A percentile compares a stretch with the other conserved stretches of the same genome.
phyloP scores from a whole-genome alignment of 305 asterid genomes.

The Striga hermonthica region DNA sequence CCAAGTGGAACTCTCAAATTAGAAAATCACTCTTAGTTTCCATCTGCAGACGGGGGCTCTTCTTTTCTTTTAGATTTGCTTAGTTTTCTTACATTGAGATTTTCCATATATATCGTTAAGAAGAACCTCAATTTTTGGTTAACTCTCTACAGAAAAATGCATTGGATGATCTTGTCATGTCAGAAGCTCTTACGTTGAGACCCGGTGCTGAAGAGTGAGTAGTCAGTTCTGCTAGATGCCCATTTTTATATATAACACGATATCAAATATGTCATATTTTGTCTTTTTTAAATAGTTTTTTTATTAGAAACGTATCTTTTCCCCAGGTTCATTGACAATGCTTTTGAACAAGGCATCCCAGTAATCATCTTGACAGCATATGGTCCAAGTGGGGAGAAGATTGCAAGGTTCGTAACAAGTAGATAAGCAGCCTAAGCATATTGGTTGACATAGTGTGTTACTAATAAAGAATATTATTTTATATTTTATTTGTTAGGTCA shows the following conservation, averaged over 20 bases:
- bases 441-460: background rate
- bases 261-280: background rate
- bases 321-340: slow-evolving; percentile 71
- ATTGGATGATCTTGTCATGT: slow-evolving; percentile 69
- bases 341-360: slow-evolving; percentile 57
- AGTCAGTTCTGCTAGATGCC: slow-evolving; percentile 15
- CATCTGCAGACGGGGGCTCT: too few relatives aligned
- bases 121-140: background rate
- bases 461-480: background rate
- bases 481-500: slow-evolving; percentile 42
- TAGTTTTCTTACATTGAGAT: too few relatives aligned
- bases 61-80: too few relatives aligned
- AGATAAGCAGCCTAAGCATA: background rate
- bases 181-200: slow-evolving; percentile 63
- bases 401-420: slow-evolving; percentile 58
- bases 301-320: too few relatives aligned
- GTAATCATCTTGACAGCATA: slow-evolving; percentile 64
- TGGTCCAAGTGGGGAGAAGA: slow-evolving; percentile 61
- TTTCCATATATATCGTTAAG: too few relatives aligned
- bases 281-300: too few relatives aligned
- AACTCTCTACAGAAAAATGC: slow-evolving; percentile 74
- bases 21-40: too few relatives aligned
- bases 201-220: slow-evolving; percentile 88
- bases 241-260: slow-evolving; percentile 19
- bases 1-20: too few relatives aligned